phyloP scores from a whole-genome alignment of 306 rosid genomes.

The Trifolium subterraneum region DNA sequence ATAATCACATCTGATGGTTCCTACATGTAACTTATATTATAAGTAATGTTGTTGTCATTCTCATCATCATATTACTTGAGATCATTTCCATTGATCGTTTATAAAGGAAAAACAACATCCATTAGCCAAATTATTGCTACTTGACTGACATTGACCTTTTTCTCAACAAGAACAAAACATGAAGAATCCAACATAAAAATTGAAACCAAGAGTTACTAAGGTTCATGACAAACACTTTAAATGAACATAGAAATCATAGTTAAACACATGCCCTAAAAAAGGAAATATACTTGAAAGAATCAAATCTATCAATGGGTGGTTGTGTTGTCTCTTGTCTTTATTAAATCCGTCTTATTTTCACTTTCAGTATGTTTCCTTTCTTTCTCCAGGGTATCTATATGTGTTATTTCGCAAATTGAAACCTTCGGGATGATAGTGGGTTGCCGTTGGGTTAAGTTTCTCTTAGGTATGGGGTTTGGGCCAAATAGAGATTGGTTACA shows the following conservation, averaged over 20 bases:
- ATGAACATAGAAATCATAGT: not conserved
- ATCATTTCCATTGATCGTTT: no score
- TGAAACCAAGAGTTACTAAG: not conserved
- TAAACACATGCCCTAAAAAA: not conserved
- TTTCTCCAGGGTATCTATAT: not conserved
- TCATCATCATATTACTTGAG: not conserved
- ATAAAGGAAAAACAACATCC: not conserved
- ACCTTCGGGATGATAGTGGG: no score
- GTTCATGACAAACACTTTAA: not conserved
- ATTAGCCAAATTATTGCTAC: not conserved
- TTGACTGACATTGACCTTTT: not conserved
- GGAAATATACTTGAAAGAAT: not conserved
- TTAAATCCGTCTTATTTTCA: not conserved
- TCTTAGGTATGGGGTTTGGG: no score
- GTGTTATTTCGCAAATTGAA: not conserved
- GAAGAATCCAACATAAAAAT: not conserved
- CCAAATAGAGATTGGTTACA: no score
- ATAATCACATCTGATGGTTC: not conserved
- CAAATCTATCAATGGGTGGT: not conserved
- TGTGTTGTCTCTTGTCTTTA: not conserved
- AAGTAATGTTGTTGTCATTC: not conserved
- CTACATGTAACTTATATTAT: slow-evolving; percentile 11
- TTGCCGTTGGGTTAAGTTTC: no score
- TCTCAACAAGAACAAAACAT: not conserved
- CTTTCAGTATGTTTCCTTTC: not conserved